phyloP scores from a whole-genome alignment of 75 land plant species.

The Chamaecyparis obtusa region DNA sequence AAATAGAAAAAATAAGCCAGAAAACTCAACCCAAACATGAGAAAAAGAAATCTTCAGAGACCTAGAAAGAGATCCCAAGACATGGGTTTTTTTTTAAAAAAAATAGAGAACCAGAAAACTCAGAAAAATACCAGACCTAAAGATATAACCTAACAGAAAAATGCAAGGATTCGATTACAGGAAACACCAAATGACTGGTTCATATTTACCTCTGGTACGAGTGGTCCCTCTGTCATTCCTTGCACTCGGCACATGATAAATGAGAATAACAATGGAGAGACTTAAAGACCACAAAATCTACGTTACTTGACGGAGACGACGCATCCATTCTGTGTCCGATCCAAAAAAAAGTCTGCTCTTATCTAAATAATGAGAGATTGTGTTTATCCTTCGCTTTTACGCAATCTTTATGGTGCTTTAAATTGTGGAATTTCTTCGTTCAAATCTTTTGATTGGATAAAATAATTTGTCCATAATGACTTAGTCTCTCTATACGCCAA shows the following conservation, averaged over 20 bases:
- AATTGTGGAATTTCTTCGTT: not conserved
- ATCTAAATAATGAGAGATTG: not conserved
- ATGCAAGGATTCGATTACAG: not conserved
- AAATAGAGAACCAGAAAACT: not conserved
- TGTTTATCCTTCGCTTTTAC: not conserved
- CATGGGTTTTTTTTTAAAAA: too few species aligned
- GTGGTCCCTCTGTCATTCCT: not conserved
- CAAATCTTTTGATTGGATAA: too few species aligned
- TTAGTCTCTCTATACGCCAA: too few species aligned
- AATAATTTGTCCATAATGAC: too few species aligned
- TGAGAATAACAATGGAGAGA: not conserved
- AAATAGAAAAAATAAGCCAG: too few species aligned
- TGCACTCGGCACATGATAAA: not conserved
- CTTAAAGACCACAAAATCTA: not conserved
- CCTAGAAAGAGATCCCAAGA: not conserved
- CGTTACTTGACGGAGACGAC: not conserved
- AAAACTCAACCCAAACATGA: not conserved
- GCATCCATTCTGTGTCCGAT: not conserved
- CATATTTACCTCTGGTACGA: not conserved
- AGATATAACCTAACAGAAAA: not conserved
- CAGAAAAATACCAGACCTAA: not conserved
- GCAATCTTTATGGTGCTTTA: not conserved
- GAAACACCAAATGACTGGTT: not conserved
- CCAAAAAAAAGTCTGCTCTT: not conserved
- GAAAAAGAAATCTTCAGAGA: not conserved